Base-by-base conservation (phyloP, 1,284 basidiomycete species). In the Leccinum angustisporum region DNA sequence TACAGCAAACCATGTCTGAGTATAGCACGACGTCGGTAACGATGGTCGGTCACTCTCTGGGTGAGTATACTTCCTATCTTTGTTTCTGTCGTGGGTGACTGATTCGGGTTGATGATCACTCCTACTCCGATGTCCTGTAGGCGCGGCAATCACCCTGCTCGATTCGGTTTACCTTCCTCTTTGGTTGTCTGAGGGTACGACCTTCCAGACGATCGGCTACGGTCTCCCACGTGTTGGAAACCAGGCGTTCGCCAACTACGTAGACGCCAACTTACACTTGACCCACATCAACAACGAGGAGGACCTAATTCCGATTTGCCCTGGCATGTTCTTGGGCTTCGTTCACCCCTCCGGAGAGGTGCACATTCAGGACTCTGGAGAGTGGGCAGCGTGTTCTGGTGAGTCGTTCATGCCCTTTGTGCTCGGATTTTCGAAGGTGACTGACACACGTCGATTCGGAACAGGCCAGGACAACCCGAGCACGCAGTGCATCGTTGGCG, bases 211-310 rank as follows among this genome's bases (percentile, higher is more conserved):
- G 6, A 68, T 85, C 31, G 72, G 73, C 1, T 87, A 83, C 63
- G 85, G 84, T 33, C 78, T 87, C 73, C 88, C 88, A 25, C 79
- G 88, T 56, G 86, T 88, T 46, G 88, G 87, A 2, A 89, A 90
- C 70, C 81, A 83, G 65, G 83, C 76, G 0, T 87, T 86, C 61
- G 86, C 86, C 1, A 62, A 85, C 65, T 87, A 82, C 63, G 80
- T 89, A 30, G 86, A 88, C 66, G 72, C 72, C 7, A 71, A 82
- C 53, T 56, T 77, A 16, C 57, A 73, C 31, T 64, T 84, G 62
- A 80, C 80, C 7, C 84, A 81, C 57, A 77, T 88, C 55, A 86
- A 81, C 64, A 84, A 87, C 69, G 69, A 78, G 75, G 68, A 81
- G 54, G 83, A 85, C 62, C 62, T 79, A 1, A 74, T 86, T 21